These are phyloP conservation scores for Coemansia sp. DNA, from an alignment of 192 early-diverging fungal genomes.

Conservation along the genomic window DNA sequence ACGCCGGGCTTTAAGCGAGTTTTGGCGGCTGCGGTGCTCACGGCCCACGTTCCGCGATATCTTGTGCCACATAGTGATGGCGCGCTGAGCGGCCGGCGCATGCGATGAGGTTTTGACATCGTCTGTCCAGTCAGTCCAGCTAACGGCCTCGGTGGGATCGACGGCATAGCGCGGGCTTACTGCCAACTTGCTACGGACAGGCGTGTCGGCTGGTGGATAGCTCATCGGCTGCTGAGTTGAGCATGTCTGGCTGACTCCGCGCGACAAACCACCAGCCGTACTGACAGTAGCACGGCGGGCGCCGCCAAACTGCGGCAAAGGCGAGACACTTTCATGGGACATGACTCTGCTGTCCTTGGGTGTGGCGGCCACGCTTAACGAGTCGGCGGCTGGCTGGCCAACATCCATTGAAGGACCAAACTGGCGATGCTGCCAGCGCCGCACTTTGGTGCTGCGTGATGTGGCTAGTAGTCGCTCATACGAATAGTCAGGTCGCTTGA, in stretches of 20 bases:
- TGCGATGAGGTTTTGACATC: slow-evolving; percentile 3
- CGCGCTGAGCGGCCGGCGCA: slow-evolving; percentile 18
- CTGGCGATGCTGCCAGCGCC: slow-evolving; percentile 18
- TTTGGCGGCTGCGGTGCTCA: slow-evolving; percentile 7
- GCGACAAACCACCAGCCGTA: background rate
- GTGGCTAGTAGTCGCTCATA: slow-evolving; percentile 37
- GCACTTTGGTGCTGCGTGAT: slow-evolving; percentile 35
- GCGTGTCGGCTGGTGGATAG: background rate
- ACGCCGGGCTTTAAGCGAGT: slow-evolving; percentile 4
- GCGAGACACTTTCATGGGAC: background rate
- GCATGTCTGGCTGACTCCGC: background rate
- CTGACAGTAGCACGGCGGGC: slow-evolving; percentile 7
- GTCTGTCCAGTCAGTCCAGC: slow-evolving; percentile 41
- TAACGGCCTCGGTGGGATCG: slow-evolving; percentile 9
- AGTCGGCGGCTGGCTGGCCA: background rate
- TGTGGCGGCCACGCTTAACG: background rate
- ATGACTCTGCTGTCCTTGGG: background rate
- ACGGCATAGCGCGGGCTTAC: background rate
- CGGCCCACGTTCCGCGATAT: slow-evolving; percentile 26
- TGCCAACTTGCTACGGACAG: background rate
- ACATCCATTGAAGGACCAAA: background rate
- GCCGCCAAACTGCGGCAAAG: background rate
- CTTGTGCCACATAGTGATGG: slow-evolving; percentile 32
- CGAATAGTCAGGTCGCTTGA: slow-evolving; percentile 31
- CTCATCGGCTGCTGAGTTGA: background rate